Evolutionary conservation across 2,329 filamentous ascomycete genomes (phyloP).

Genomic region (Claviceps maximensis): DNA sequence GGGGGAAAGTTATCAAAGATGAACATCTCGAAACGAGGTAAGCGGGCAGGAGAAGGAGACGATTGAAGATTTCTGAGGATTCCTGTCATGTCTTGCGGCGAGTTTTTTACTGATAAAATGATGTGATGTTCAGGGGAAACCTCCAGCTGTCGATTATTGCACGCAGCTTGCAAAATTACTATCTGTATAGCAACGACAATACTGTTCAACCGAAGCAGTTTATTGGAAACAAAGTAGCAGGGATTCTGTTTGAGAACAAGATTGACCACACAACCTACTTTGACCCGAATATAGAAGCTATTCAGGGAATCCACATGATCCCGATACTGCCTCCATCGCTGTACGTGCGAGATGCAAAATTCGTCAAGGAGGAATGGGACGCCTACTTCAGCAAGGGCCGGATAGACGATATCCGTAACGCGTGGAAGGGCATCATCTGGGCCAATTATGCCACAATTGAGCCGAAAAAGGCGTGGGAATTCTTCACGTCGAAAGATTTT

Average conservation of each 20-base stretch:
- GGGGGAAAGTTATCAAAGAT: conserved; percentile 71
- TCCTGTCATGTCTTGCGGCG: background rate
- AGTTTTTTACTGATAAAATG: background rate
- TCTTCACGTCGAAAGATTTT: conserved; percentile 57
- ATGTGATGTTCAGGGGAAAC: conserved; percentile 43
- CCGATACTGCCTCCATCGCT: conserved; percentile 57
- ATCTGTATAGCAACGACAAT: conserved; percentile 63
- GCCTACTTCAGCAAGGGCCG: conserved; percentile 59
- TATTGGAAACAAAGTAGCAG: conserved; percentile 60
- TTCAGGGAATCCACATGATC: conserved; percentile 74
- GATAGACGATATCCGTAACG: conserved; percentile 51
- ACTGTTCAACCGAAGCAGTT: conserved; percentile 59
- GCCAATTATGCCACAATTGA: conserved; percentile 72
- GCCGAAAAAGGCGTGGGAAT: conserved; percentile 54
- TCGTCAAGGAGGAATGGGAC: conserved; percentile 75
- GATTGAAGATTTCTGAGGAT: too few species aligned
- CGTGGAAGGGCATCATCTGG: conserved; percentile 78
- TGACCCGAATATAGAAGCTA: conserved; percentile 55
- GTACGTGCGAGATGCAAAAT: conserved; percentile 51
- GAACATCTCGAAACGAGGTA: conserved; percentile 62
- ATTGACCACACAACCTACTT: conserved; percentile 89
- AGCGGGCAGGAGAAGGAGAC: conserved; percentile 8
- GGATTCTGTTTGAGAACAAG: conserved; percentile 86
- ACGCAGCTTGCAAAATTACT: conserved; percentile 65
- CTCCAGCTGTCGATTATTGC: conserved; percentile 71